phyloP scores from a whole-genome alignment of 495 filamentous ascomycete species.

The Talaromyces nanjingensis region DNA sequence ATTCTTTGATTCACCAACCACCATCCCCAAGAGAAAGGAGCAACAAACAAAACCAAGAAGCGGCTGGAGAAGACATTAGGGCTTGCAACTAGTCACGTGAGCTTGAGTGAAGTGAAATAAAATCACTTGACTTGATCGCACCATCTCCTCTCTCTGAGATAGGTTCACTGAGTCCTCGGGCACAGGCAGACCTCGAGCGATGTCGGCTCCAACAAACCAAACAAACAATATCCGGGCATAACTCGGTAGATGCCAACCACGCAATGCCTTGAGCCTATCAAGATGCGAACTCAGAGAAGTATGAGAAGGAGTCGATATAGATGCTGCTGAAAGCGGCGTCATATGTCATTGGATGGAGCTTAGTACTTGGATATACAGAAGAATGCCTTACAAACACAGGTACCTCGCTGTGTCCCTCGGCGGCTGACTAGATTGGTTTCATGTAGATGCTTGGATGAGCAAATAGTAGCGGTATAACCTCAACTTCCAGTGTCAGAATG shows the following conservation, averaged over 20 bases:
- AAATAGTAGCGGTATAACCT: background rate
- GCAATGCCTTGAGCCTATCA: background rate
- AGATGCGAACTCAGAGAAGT: background rate
- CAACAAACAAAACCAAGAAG: background rate
- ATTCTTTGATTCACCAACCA: background rate
- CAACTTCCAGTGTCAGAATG: background rate
- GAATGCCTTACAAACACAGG: too few species aligned
- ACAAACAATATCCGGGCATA: background rate
- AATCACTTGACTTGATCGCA: background rate
- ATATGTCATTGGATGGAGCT: too few species aligned
- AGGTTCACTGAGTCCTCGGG: background rate
- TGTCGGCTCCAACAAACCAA: background rate
- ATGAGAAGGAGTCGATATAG: background rate
- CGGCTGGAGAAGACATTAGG: background rate
- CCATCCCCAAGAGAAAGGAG: background rate
- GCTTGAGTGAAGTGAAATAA: background rate
- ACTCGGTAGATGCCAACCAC: background rate
- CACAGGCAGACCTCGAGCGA: background rate
- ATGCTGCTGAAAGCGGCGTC: background rate
- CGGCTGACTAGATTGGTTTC: background rate
- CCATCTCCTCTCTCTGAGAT: background rate
- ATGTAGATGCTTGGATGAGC: background rate
- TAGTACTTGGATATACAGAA: too few species aligned
- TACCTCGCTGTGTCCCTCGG: too few species aligned
- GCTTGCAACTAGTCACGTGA: background rate